These are phyloP conservation scores for Candolleomyces aberdarensis DNA, from an alignment of 768 basidiomycete genomes.

Conservation along the genomic window DNA sequence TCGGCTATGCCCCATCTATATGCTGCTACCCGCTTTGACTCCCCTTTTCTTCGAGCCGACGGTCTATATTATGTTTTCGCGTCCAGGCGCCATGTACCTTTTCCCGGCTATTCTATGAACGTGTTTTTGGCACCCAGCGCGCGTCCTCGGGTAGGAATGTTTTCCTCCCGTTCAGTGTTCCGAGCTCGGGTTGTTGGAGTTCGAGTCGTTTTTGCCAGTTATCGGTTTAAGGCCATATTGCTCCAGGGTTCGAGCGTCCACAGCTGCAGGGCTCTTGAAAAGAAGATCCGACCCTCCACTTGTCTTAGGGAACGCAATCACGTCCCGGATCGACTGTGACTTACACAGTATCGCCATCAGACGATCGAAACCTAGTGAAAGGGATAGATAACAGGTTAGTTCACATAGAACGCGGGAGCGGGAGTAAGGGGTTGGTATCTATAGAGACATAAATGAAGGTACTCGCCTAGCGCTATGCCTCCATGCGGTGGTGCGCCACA, in stretches of 20 bases:
- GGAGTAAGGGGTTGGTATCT: not conserved
- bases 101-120: not conserved
- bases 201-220: not conserved
- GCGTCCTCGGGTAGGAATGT: not conserved
- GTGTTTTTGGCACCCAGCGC: too few species aligned
- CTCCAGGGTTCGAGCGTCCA: constrained; percentile 46
- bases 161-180: not conserved
- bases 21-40: not conserved
- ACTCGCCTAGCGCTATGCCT: constrained; percentile 84
- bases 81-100: not conserved
- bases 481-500: constrained; percentile 96
- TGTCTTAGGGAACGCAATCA: constrained; percentile 96
- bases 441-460: constrained; percentile 4
- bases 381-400: constrained; percentile 4
- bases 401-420: constrained; percentile 1
- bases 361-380: constrained; percentile 29
- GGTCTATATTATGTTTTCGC: not conserved
- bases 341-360: constrained; percentile 89
- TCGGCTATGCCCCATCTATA: constrained; percentile 9
- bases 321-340: constrained; percentile 85
- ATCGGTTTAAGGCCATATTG: constrained; percentile 60
- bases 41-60: not conserved
- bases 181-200: not conserved
- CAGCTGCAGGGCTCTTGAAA: constrained; percentile 81
- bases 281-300: constrained; percentile 79